Conservation (phyloP, 306 rosid genomes). For the Prunus padus region DNA sequence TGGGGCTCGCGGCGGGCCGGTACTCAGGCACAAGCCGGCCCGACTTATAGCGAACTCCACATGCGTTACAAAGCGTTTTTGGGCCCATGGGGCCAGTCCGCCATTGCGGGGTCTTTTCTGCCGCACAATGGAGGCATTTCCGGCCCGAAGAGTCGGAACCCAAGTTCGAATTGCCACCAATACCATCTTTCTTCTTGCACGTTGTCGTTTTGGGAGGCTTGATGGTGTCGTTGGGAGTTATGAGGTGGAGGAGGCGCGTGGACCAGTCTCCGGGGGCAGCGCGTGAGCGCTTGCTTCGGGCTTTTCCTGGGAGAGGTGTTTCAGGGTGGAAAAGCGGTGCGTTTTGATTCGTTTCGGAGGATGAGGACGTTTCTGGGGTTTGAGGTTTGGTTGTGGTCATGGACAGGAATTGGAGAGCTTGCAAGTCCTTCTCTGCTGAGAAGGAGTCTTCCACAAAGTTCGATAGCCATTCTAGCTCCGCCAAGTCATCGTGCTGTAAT, state of each 20-base stretch:
- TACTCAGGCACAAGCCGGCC: slow-evolving; percentile 51
- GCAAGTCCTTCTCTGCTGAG: slow-evolving; percentile 71
- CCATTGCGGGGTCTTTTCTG: slow-evolving; percentile 57
- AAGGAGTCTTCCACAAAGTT: slow-evolving; percentile 91
- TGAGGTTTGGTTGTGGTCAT: slow-evolving; percentile 42
- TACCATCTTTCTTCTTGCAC: slow-evolving; percentile 42
- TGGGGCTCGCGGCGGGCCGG: slow-evolving; percentile 53
- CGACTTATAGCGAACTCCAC: slow-evolving; percentile 49
- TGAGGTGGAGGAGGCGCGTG: slow-evolving; percentile 83
- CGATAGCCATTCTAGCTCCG: slow-evolving; percentile 96
- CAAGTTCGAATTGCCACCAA: slow-evolving; percentile 18
- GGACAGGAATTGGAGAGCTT: slow-evolving; percentile 57
- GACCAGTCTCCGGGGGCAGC: slow-evolving; percentile 96
- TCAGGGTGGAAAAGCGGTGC: slow-evolving; percentile 61
- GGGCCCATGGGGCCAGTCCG: slow-evolving; percentile 55
- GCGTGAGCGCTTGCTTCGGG: slow-evolving; percentile 95
- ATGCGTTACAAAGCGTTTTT: slow-evolving; percentile 47
- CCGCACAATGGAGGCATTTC: slow-evolving; percentile 47
- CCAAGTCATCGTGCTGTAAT: slow-evolving; percentile 77
- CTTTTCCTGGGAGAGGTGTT: slow-evolving; percentile 85
- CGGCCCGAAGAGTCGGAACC: slow-evolving; percentile 37
- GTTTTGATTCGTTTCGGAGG: slow-evolving; percentile 65
- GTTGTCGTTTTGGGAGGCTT: slow-evolving; percentile 18
- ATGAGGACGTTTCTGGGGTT: slow-evolving; percentile 77
- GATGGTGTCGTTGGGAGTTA: slow-evolving; percentile 15